Evolutionary conservation across 352 stramenopile genomes (phyloP).

Genomic region (Globisporangium canariense): DNA sequence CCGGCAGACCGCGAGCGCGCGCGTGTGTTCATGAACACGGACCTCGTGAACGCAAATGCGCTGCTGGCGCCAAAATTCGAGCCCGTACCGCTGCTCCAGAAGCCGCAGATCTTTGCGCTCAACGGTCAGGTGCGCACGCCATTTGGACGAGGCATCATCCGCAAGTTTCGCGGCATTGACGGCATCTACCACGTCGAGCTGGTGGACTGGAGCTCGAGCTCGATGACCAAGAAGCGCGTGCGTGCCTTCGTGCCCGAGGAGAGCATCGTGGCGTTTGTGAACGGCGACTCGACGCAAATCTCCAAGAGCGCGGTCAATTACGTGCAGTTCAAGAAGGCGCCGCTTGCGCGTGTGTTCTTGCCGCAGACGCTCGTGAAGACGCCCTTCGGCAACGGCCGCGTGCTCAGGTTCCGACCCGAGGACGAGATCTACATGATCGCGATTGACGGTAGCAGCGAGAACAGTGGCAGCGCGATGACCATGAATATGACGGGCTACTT

Average conservation of each 20-base stretch:
- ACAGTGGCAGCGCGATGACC: slow-evolving; percentile 15
- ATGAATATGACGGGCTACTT: slow-evolving; percentile 53
- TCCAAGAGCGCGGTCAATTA: slow-evolving; percentile 50
- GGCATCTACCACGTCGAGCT: slow-evolving; percentile 85
- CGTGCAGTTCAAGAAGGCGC: slow-evolving; percentile 48
- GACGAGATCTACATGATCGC: slow-evolving; percentile 71
- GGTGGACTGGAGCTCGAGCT: slow-evolving; percentile 44
- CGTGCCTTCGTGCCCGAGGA: slow-evolving; percentile 59
- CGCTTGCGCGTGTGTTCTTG: slow-evolving; percentile 37
- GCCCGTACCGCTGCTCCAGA: slow-evolving; percentile 36
- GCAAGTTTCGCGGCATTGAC: slow-evolving; percentile 63
- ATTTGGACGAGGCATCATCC: slow-evolving; percentile 62
- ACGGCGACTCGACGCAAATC: slow-evolving; percentile 32
- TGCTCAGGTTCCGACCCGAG: slow-evolving; percentile 58
- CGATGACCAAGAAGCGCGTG: slow-evolving; percentile 35
- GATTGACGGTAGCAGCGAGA: slow-evolving; percentile 28
- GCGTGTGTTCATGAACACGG: slow-evolving; percentile 62
- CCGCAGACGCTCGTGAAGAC: slow-evolving; percentile 64
- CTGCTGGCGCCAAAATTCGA: slow-evolving; percentile 37
- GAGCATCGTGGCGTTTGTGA: slow-evolving; percentile 40
- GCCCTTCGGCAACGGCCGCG: slow-evolving; percentile 68
- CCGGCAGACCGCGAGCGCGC: slow-evolving; percentile 51
- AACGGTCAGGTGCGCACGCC: slow-evolving; percentile 61
- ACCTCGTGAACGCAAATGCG: slow-evolving; percentile 62
- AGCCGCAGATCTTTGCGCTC: slow-evolving; percentile 60